phyloP scores from a whole-genome alignment of 768 basidiomycete genomes.

The Suillus discolor region DNA sequence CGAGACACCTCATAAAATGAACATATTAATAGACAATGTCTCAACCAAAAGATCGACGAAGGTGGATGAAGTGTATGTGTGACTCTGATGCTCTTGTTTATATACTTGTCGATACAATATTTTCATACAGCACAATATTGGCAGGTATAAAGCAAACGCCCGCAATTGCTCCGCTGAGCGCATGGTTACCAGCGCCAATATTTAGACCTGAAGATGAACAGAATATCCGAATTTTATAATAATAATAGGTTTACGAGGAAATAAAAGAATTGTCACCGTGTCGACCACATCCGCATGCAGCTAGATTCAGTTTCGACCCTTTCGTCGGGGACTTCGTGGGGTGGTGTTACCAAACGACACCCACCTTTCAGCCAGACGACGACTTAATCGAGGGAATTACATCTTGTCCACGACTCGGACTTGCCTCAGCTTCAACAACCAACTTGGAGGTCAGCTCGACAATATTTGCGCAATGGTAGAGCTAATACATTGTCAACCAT shows the following conservation, averaged over 20 bases:
- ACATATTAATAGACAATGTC: not conserved
- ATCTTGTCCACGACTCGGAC: slow-evolving; percentile 1
- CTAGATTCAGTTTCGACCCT: slow-evolving; percentile 3
- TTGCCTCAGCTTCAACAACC: not conserved
- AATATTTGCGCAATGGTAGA: not conserved
- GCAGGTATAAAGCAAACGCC: not conserved
- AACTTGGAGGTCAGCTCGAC: not conserved
- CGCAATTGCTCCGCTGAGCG: not conserved
- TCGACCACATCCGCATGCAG: not conserved
- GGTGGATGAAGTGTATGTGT: not conserved
- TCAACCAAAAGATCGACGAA: not conserved
- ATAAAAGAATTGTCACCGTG: not conserved
- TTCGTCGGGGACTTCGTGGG: not conserved
- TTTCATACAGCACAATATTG: not conserved
- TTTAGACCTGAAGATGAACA: not conserved
- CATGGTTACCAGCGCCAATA: not conserved
- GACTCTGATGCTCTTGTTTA: not conserved
- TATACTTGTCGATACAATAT: not conserved
- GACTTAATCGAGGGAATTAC: not conserved
- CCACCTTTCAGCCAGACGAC: not conserved
- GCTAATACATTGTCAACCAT: not conserved
- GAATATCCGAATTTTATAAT: not conserved
- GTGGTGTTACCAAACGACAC: slow-evolving; percentile 5
- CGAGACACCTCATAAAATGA: not conserved
- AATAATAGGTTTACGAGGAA: slow-evolving; percentile 2